Evolutionary conservation across 306 rosid species (phyloP).

Genomic region (Lagenaria siceraria): DNA sequence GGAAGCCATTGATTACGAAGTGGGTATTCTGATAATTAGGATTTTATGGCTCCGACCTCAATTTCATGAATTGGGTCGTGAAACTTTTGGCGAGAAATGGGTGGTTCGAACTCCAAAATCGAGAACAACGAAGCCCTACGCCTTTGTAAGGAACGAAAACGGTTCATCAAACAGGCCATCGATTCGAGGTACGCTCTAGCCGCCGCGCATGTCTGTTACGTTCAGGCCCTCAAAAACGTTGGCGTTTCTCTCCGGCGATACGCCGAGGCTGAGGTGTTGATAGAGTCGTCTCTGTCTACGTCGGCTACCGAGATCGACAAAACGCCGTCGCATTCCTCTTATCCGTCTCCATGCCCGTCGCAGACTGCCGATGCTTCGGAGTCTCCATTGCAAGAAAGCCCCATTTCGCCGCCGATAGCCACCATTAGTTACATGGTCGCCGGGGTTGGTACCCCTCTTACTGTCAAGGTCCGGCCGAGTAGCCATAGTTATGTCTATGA

Average conservation of each 20-base stretch:
- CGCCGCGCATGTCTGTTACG: conserved; percentile 77
- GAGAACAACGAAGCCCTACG: conserved; percentile 69
- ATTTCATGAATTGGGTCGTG: conserved; percentile 16
- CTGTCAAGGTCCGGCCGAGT: conserved; percentile 38
- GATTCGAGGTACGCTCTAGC: conserved; percentile 80
- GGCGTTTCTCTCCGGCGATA: conserved; percentile 72
- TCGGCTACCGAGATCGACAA: conserved; percentile 45
- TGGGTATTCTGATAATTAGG: neutral
- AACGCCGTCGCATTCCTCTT: conserved; percentile 82
- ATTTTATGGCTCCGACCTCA: neutral
- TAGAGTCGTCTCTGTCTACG: conserved; percentile 64
- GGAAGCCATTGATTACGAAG: neutral
- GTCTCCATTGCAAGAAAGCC: conserved; percentile 52
- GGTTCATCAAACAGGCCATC: conserved; percentile 69
- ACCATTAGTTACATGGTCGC: conserved; percentile 60
- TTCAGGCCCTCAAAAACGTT: conserved; percentile 51
- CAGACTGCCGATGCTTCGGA: conserved; percentile 48
- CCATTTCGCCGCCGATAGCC: conserved; percentile 33
- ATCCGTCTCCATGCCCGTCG: conserved; percentile 73
- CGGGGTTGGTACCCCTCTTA: conserved; percentile 34
- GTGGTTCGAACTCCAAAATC: conserved; percentile 55
- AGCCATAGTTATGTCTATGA: conserved; percentile 33
- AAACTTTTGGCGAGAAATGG: conserved; percentile 35
- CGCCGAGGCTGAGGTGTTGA: conserved; percentile 69
- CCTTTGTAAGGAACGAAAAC: conserved; percentile 62